A percentile compares a stretch with the other conserved stretches of the same genome.
Evolutionary conservation across 805 yeast species (phyloP).

Genomic region (Yarrowia bubula): DNA sequence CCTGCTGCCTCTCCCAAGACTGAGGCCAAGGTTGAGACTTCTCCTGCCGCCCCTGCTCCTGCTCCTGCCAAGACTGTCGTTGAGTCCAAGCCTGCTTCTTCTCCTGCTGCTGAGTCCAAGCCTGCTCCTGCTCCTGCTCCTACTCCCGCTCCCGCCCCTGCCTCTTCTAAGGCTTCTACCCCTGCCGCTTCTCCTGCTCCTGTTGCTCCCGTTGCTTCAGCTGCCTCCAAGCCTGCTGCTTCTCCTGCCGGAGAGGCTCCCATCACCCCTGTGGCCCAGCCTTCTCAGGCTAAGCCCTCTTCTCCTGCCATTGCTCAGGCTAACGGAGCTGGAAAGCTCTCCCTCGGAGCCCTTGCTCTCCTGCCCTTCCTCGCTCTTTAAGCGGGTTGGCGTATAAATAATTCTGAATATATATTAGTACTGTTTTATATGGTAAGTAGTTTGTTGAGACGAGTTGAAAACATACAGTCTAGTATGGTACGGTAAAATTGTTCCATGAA

Average conservation of each 20-base stretch:
- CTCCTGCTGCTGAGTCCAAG: not conserved
- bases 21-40: not conserved
- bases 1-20: not conserved
- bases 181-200: not conserved
- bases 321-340: not conserved
- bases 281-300: not conserved
- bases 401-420: not conserved
- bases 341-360: not conserved
- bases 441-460: not conserved
- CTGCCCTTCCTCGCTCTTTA: not conserved
- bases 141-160: not conserved
- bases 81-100: not conserved
- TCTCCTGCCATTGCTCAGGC: constrained; percentile 2
- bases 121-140: not conserved
- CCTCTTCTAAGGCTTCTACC: not conserved
- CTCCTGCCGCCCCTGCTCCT: not conserved
- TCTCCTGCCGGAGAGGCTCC: not conserved
- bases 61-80: not conserved
- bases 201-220: not conserved
- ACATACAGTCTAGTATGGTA: not conserved
- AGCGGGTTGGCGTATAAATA: not conserved
- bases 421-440: no score
- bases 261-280: not conserved
- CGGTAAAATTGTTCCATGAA: no score
- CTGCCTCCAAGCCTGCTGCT: not conserved